phyloP scores from a whole-genome alignment of 495 filamentous ascomycete genomes.

The Penicillium tannophilum region DNA sequence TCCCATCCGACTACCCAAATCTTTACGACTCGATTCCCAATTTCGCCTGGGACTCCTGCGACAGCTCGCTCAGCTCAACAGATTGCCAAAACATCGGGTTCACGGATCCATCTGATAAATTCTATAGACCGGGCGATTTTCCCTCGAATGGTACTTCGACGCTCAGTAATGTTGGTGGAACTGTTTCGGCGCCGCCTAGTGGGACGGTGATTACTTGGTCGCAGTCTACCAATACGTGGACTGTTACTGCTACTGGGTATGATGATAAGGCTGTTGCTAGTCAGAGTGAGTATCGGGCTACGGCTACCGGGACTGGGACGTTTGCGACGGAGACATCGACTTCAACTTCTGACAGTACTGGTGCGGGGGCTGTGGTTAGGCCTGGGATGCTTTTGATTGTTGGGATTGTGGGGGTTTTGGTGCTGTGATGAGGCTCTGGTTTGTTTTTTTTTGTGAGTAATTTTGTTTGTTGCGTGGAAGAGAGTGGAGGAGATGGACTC shows the following conservation, averaged over 20 bases:
- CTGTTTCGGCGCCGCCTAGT: conserved; percentile 24
- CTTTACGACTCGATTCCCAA: conserved; percentile 28
- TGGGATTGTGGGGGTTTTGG: conserved; percentile 13
- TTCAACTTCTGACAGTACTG: neutral
- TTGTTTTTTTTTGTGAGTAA: neutral
- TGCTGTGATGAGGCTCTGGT: neutral
- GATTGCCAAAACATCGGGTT: conserved; percentile 26
- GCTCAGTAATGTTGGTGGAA: conserved; percentile 27
- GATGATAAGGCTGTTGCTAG: conserved; percentile 26
- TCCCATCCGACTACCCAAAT: conserved; percentile 26
- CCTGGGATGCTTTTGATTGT: conserved; percentile 13
- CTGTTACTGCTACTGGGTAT: conserved; percentile 29
- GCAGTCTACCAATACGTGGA: conserved; percentile 26
- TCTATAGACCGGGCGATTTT: conserved; percentile 28
- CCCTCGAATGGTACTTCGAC: conserved; percentile 26
- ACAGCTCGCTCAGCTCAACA: conserved; percentile 14
- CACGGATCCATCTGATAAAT: conserved; percentile 22
- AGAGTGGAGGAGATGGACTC: neutral
- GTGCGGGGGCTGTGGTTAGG: conserved; percentile 13
- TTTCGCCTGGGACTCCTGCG: conserved; percentile 29
- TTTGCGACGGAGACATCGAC: conserved; percentile 20
- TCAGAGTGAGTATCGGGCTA: conserved; percentile 24
- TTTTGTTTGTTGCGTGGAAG: neutral
- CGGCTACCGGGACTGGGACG: conserved; percentile 19
- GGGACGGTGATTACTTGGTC: conserved; percentile 33